These are phyloP conservation scores for Cercospora beticola DNA, from an alignment of 2,329 filamentous ascomycete species.

Conservation along the genomic window DNA sequence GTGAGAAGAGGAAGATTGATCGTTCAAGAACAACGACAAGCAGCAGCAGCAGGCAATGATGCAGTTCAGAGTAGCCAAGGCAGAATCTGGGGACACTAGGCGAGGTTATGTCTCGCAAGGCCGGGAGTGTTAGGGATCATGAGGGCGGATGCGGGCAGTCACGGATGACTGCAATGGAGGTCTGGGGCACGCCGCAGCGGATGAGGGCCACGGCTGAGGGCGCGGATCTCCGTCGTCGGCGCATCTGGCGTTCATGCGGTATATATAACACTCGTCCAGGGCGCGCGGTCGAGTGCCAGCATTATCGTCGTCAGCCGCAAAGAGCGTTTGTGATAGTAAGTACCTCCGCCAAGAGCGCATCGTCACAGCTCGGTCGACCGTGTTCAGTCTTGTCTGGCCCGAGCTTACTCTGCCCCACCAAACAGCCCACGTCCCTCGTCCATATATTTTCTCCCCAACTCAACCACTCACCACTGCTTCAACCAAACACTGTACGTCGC, in stretches of 20 bases:
- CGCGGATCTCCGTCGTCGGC: constrained; percentile 9
- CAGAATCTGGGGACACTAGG: neutral
- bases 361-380: neutral
- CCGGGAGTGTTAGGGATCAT: constrained; percentile 7
- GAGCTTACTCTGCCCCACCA: constrained; percentile 6
- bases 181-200: constrained; percentile 4
- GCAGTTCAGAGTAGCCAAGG: constrained; percentile 7
- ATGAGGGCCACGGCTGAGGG: neutral
- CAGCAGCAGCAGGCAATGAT: neutral
- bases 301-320: neutral
- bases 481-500: neutral
- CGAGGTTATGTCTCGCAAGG: constrained; percentile 8
- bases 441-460: neutral
- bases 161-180: neutral
- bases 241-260: neutral
- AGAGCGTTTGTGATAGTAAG: neutral
- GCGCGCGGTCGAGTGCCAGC: neutral
- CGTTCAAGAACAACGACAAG: neutral
- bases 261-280: neutral
- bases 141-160: constrained; percentile 1
- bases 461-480: neutral
- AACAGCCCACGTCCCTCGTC: constrained; percentile 3
- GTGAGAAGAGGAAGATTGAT: neutral
- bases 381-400: neutral
- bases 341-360: neutral